Evolutionary conservation across 345 rosid species (phyloP).

Genomic region (Geranium rotundifolium): DNA sequence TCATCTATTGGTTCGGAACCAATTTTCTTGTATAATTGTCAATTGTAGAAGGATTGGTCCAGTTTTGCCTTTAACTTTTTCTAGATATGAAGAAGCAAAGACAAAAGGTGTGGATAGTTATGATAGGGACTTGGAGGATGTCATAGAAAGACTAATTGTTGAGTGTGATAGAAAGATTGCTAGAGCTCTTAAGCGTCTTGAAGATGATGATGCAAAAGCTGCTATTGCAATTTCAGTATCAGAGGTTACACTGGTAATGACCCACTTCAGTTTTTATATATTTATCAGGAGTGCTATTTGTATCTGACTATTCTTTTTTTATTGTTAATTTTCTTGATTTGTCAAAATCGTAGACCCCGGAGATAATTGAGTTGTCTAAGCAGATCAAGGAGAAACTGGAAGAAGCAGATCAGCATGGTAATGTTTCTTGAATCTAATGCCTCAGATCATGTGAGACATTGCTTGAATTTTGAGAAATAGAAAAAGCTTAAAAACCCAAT

Average conservation of each 20-base stretch:
- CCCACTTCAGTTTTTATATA: neutral
- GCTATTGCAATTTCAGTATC: conserved; percentile 97
- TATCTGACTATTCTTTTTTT: neutral
- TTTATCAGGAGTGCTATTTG: too few species aligned
- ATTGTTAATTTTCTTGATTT: neutral
- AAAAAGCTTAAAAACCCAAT: too few species aligned
- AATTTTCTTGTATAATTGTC: too few species aligned
- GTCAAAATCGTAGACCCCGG: conserved; percentile 50
- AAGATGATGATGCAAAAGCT: conserved; percentile 99
- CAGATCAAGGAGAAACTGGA: conserved; percentile 87
- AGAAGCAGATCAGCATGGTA: conserved; percentile 86
- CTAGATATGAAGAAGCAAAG: conserved; percentile 83
- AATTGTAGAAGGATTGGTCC: too few species aligned
- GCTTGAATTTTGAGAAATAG: too few species aligned
- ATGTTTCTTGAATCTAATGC: neutral
- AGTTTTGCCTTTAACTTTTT: conserved; percentile 16
- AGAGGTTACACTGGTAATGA: conserved; percentile 83
- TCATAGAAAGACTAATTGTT: conserved; percentile 84
- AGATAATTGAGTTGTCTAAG: conserved; percentile 69
- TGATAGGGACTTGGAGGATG: conserved; percentile 92
- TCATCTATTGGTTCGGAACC: too few species aligned
- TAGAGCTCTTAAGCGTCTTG: conserved; percentile 95
- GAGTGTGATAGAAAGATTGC: conserved; percentile 96
- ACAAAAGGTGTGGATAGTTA: conserved; percentile 72
- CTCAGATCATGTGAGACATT: too few species aligned